phyloP scores from a whole-genome alignment of 192 early-diverging fungal species.

The Chytriomyces sp. region DNA sequence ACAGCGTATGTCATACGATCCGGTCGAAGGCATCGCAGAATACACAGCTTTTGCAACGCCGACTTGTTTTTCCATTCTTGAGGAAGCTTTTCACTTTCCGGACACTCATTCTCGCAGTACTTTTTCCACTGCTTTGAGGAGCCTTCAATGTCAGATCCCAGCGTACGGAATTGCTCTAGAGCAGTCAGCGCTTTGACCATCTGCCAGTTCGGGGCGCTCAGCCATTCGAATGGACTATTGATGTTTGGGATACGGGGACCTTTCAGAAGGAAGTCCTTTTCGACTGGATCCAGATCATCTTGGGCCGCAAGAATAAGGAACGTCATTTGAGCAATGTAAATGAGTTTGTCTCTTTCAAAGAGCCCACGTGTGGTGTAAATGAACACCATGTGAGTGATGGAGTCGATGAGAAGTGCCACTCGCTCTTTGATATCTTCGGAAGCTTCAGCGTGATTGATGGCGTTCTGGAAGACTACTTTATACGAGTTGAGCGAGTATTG shows the following conservation, averaged over 20 bases:
- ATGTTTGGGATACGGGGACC: constrained; percentile 54
- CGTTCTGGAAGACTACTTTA: constrained; percentile 72
- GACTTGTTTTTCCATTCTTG: constrained; percentile 75
- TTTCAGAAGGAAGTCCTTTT: constrained; percentile 67
- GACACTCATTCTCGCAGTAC: constrained; percentile 68
- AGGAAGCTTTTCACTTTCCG: constrained; percentile 70
- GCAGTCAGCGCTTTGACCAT: constrained; percentile 66
- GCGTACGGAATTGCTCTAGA: constrained; percentile 60
- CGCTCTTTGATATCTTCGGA: constrained; percentile 70
- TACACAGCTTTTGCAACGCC: constrained; percentile 67
- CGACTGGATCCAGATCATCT: constrained; percentile 61
- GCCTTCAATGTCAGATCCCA: constrained; percentile 68
- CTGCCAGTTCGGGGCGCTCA: constrained; percentile 54
- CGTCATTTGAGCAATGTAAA: constrained; percentile 68
- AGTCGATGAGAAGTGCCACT: constrained; percentile 60
- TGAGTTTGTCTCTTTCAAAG: constrained; percentile 70
- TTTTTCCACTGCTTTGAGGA: constrained; percentile 73
- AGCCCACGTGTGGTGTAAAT: constrained; percentile 68
- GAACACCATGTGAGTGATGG: constrained; percentile 67
- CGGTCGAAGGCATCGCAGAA: constrained; percentile 64
- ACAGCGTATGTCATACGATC: constrained; percentile 72
- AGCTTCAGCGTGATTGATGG: constrained; percentile 59
- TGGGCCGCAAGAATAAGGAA: constrained; percentile 66
- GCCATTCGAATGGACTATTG: constrained; percentile 67
- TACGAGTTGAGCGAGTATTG: constrained; percentile 73